phyloP scores from a whole-genome alignment of 345 rosid species.

The Kandelia obovata region DNA sequence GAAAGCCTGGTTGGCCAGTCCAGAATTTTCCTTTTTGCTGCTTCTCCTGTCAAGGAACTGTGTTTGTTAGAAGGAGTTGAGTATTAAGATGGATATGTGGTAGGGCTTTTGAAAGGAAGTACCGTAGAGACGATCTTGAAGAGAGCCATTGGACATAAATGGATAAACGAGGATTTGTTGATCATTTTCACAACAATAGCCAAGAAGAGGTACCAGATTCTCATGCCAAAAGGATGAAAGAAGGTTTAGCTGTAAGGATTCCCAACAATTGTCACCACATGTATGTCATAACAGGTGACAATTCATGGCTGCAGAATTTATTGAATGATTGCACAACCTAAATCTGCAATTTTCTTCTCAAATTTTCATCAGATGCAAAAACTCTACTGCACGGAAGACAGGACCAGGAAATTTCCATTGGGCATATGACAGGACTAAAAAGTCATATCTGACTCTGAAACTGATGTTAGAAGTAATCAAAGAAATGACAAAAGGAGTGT shows the following conservation, averaged over 20 bases:
- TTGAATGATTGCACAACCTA: not conserved
- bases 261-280: conserved; percentile 8
- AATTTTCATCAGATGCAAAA: not conserved
- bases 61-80: conserved; percentile 12
- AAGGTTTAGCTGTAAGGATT: conserved; percentile 46
- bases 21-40: conserved; percentile 55
- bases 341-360: not conserved
- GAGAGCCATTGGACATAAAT: conserved; percentile 74
- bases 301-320: conserved; percentile 15
- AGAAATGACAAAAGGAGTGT: not conserved
- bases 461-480: not conserved
- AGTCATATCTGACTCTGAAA: not conserved
- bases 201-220: conserved; percentile 66
- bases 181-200: conserved; percentile 60
- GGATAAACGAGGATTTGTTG: conserved; percentile 72
- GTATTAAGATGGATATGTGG: not conserved
- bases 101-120: conserved; percentile 11
- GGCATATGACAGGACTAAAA: not conserved
- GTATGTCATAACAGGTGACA: conserved; percentile 10
- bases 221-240: conserved; percentile 59
- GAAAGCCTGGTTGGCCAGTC: conserved; percentile 78
- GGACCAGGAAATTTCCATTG: not conserved
- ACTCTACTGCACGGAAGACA: conserved; percentile 17
- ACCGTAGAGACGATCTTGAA: conserved; percentile 74
- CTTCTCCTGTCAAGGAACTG: conserved; percentile 48